Percentiles rank a stretch among this genome's conserved stretches.
phyloP scores from a whole-genome alignment of 192 early-diverging fungal genomes.

The Coemansia sp. region DNA sequence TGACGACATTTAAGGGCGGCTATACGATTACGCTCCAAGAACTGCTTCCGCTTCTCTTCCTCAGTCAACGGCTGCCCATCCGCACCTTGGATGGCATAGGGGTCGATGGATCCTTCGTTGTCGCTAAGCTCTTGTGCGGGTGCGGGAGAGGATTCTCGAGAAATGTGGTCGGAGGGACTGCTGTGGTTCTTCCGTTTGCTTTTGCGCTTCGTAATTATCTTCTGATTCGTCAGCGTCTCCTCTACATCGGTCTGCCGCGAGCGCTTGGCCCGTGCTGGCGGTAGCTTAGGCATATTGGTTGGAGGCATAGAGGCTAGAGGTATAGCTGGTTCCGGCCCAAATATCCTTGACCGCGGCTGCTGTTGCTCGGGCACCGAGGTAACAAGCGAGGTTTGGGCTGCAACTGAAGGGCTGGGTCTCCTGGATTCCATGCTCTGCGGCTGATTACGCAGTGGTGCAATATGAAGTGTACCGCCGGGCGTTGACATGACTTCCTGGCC shows the following conservation, averaged over 20 bases:
- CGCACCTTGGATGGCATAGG: background rate
- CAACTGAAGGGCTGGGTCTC: background rate
- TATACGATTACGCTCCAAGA: conserved; percentile 84
- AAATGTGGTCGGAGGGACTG: background rate
- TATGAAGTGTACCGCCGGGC: conserved; percentile 38
- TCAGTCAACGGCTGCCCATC: conserved; percentile 9
- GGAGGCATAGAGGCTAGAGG: background rate
- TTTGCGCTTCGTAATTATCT: background rate
- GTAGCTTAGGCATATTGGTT: background rate
- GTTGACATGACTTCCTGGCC: conserved; percentile 34
- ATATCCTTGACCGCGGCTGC: background rate
- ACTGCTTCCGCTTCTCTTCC: conserved; percentile 79
- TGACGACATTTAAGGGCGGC: conserved; percentile 91
- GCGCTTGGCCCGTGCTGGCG: background rate
- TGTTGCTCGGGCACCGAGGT: background rate
- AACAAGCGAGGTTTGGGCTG: background rate
- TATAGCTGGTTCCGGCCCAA: background rate
- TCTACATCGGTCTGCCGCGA: background rate
- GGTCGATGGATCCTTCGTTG: background rate
- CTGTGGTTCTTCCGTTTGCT: background rate
- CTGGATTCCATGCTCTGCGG: background rate
- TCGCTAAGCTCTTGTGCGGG: background rate
- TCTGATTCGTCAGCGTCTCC: background rate
- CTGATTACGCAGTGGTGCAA: background rate
- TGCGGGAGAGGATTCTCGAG: background rate